Evolutionary conservation across 1,284 basidiomycete genomes (phyloP), one percentile per base, ranked within the genome.

Genomic region (Pascua sp.): DNA sequence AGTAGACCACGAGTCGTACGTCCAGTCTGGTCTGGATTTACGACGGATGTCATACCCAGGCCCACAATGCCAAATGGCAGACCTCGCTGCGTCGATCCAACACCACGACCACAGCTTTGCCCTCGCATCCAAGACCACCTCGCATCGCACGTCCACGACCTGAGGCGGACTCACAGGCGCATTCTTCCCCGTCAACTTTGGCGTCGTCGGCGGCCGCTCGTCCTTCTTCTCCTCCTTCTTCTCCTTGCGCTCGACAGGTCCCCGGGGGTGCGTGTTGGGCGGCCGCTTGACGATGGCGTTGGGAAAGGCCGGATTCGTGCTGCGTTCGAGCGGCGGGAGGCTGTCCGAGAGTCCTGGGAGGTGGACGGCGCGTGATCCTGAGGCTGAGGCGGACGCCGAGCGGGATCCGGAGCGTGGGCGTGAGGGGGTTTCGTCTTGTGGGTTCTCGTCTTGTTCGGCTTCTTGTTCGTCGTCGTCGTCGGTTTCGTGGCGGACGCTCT

Each of bases 241-340:
- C 24, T 55, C 41, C 10, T 47, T 38, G 8, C 53, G 42, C 2
- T 50, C 51, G 9, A 48, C 47, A 8, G 63, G 51, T 1, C 52
- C 56, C 47, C 73, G 70, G 13, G 72, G 62, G 47, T 76, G 71
- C 10, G 71, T 67, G 52, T 70, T 70, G 9, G 71, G 55, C 12
- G 72, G 68, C 48, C 67, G 66, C 55, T 70, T 72, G 47, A 75
- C 66, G 11, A 72, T 65, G 1, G 71, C 71, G 51, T 69, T 70
- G n/a, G 72, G 72, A 50, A 70, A 75, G 39, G 68, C 57, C 15
- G 74, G 72, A 60, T 75, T 76, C 13, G 69, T 75, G 9, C 69
- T 71, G 5, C 57, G 59, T 47, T 59, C 62, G 8, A 76, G 56
- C 2, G 73, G 69, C 7, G 73, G 72, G 1, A 73, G 63, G 51